A percentile compares a stretch with the other conserved stretches of the same genome.
These are phyloP conservation scores for Mycena belliarum DNA, from an alignment of 768 basidiomycete species.

Conservation along the genomic window DNA sequence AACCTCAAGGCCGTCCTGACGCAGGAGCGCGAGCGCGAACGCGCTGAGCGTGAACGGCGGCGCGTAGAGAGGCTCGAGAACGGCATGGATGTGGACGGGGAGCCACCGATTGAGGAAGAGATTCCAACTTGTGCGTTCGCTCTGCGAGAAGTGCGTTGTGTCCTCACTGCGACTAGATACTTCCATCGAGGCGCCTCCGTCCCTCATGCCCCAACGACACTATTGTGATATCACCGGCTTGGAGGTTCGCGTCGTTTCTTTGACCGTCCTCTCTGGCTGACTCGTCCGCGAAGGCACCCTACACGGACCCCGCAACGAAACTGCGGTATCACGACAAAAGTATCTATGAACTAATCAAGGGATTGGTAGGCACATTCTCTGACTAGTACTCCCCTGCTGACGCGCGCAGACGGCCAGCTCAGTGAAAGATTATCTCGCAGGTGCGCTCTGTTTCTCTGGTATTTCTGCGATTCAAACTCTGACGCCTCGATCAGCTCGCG, in stretches of 20 bases:
- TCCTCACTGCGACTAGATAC: slow-evolving; percentile 46
- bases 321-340: slow-evolving; percentile 85
- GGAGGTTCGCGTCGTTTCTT: slow-evolving; percentile 46
- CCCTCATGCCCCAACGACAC: slow-evolving; percentile 70
- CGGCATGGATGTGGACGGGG: slow-evolving; percentile 61
- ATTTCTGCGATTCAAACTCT: background rate
- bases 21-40: slow-evolving; percentile 78
- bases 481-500: slow-evolving; percentile 30
- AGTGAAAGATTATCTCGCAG: slow-evolving; percentile 77
- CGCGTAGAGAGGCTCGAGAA: slow-evolving; percentile 50
- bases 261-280: background rate
- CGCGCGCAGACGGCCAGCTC: slow-evolving; percentile 58
- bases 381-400: background rate
- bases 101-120: slow-evolving; percentile 47
- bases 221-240: slow-evolving; percentile 89
- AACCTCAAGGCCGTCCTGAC: slow-evolving; percentile 77
- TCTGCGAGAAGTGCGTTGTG: background rate
- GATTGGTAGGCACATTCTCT: slow-evolving; percentile 48
- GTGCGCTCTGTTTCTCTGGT: slow-evolving; percentile 30
- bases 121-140: slow-evolving; percentile 64
- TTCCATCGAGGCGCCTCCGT: slow-evolving; percentile 85
- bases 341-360: slow-evolving; percentile 81
- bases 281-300: slow-evolving; percentile 58
- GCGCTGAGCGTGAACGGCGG: slow-evolving; percentile 61
- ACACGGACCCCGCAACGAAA: slow-evolving; percentile 80